A percentile compares a stretch with the other conserved stretches of the same genome.
phyloP scores from a whole-genome alignment of 495 filamentous ascomycete species.

The Penicillium pancosmium region DNA sequence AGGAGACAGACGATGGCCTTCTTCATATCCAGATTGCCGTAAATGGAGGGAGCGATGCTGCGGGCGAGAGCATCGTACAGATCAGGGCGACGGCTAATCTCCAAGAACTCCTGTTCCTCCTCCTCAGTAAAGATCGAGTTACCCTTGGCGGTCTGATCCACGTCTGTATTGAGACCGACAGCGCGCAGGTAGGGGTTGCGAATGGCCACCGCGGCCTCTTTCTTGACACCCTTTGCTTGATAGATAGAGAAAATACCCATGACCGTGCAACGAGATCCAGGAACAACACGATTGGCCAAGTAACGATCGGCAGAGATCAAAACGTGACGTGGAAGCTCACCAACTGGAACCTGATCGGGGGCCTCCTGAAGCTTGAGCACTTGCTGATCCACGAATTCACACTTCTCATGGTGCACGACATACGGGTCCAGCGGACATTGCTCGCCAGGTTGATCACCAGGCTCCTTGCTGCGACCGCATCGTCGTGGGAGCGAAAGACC shows the following conservation, averaged over 20 bases:
- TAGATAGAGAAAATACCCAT: slow-evolving; percentile 99
- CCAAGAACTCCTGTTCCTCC: slow-evolving; percentile 96
- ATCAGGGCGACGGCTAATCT: slow-evolving; percentile 87
- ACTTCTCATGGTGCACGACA: slow-evolving; percentile 92
- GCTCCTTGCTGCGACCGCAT: slow-evolving; percentile 64
- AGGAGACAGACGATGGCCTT: slow-evolving; percentile 97
- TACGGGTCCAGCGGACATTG: slow-evolving; percentile 94
- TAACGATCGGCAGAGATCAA: slow-evolving; percentile 95
- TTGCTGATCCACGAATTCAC: slow-evolving; percentile 95
- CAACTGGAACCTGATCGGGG: slow-evolving; percentile 96
- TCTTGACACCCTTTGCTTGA: slow-evolving; percentile 84
- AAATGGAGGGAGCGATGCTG: slow-evolving; percentile 97
- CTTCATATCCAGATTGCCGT: slow-evolving; percentile 95
- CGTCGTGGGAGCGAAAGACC: slow-evolving; percentile 80
- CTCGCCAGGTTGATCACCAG: slow-evolving; percentile 60
- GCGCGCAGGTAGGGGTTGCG: slow-evolving; percentile 96
- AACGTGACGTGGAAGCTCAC: slow-evolving; percentile 93
- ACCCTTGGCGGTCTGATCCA: slow-evolving; percentile 89
- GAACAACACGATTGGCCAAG: slow-evolving; percentile 92
- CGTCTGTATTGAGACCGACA: slow-evolving; percentile 85
- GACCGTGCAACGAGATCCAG: slow-evolving; percentile 89
- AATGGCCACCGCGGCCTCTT: slow-evolving; percentile 86
- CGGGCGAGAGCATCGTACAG: slow-evolving; percentile 87
- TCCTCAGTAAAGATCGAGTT: slow-evolving; percentile 86
- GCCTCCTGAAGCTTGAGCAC: slow-evolving; percentile 98